Evolutionary conservation across 306 rosid genomes (phyloP).

Genomic region (Prunus dulcis): DNA sequence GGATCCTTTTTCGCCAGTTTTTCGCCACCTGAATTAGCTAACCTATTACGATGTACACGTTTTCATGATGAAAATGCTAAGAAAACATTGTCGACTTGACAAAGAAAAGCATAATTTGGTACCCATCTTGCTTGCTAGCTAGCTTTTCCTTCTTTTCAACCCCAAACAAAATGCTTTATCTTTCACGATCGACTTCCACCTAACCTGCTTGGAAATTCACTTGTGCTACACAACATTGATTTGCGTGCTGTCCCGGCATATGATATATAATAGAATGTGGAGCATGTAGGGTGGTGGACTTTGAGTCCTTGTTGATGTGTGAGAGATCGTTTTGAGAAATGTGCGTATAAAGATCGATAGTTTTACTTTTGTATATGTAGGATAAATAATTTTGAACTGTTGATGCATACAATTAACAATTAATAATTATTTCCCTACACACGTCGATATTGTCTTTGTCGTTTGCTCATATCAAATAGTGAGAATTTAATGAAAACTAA

Average conservation of each 20-base stretch:
- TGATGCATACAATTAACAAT: too few species aligned
- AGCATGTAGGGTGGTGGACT: not conserved
- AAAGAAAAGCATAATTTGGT: not conserved
- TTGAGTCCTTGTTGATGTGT: not conserved
- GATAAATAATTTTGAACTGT: too few species aligned
- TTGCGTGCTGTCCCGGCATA: not conserved
- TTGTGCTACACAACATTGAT: not conserved
- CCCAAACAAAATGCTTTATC: slow-evolving; percentile 7
- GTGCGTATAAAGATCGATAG: too few species aligned
- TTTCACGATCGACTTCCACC: slow-evolving; percentile 4
- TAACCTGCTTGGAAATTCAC: slow-evolving; percentile 3
- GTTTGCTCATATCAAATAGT: too few species aligned
- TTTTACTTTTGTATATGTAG: too few species aligned
- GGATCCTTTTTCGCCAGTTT: not conserved
- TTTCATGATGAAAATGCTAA: not conserved
- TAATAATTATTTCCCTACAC: too few species aligned
- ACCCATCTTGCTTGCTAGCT: not conserved
- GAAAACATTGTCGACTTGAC: not conserved
- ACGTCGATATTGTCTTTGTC: too few species aligned
- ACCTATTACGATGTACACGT: not conserved
- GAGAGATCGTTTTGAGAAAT: too few species aligned
- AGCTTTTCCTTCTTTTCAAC: slow-evolving; percentile 10
- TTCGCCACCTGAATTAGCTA: not conserved
- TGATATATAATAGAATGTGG: too few species aligned
- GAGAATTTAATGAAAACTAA: not conserved